A percentile compares a stretch with the other conserved stretches of the same genome.
These are phyloP conservation scores for Wickerhamomyces sydowiorum DNA, from an alignment of 805 yeast genomes.

Conservation along the genomic window DNA sequence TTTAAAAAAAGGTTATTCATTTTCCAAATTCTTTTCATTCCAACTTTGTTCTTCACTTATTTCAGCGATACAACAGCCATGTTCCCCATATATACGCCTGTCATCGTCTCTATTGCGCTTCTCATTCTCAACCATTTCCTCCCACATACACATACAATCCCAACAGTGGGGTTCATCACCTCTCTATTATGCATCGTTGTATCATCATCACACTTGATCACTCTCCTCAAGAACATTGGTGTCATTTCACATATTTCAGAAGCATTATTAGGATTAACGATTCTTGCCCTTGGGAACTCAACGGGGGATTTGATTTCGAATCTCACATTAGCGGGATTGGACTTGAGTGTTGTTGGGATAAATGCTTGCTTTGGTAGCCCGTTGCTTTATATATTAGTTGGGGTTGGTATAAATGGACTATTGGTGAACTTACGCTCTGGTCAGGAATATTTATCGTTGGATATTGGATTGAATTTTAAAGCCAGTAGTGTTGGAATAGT, in stretches of 20 bases:
- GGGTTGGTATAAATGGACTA: slow-evolving; percentile 74
- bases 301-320: slow-evolving; percentile 86
- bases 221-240: slow-evolving; percentile 55
- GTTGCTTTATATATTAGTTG: slow-evolving; percentile 66
- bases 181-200: slow-evolving; percentile 66
- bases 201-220: slow-evolving; percentile 67
- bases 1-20: slow-evolving; percentile 17
- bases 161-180: slow-evolving; percentile 57
- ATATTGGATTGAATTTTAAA: slow-evolving; percentile 17
- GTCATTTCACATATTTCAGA: slow-evolving; percentile 58
- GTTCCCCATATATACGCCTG: neutral
- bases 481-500: slow-evolving; percentile 19
- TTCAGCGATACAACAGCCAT: neutral
- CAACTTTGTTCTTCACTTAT: slow-evolving; percentile 8
- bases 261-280: slow-evolving; percentile 78
- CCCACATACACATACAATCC: slow-evolving; percentile 3
- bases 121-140: neutral
- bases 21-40: slow-evolving; percentile 23
- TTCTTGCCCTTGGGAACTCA: slow-evolving; percentile 91
- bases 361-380: slow-evolving; percentile 97
- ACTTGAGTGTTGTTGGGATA: slow-evolving; percentile 85
- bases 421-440: slow-evolving; percentile 27
- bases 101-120: neutral
- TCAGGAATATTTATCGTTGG: slow-evolving; percentile 6
- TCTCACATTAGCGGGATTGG: slow-evolving; percentile 71